Evolutionary conservation across 2,329 filamentous ascomycete species (phyloP), one percentile per base, ranked within the genome.

Genomic region (Fusarium sp.): DNA sequence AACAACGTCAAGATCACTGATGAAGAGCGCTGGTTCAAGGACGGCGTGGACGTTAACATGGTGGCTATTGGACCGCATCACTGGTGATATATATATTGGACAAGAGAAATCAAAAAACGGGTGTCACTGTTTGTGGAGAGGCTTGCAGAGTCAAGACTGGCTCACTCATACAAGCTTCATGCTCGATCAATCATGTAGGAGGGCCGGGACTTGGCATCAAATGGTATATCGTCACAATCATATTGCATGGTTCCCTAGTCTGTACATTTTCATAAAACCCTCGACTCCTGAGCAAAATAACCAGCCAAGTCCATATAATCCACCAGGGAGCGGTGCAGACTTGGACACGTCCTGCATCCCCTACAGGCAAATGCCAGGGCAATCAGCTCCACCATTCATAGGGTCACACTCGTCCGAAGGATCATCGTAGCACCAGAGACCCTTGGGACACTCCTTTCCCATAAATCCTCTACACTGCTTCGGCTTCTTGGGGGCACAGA

Each of bases 1-100:
- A 91, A 91, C 62, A 87, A 92, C 72, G 80, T 91, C 33, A 82
- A 81, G 70, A 88, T 91, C 48, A 66, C 58, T 1, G 83, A 88
- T 23, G 78, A 73, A 32, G 85, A 88, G 72, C 80, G 89, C 38
- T 92, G 89, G 88, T 92, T 88, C 70, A 84, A 78, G 67, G 85
- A 89, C 3, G 88, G 83, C 0, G 84, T 91, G 2, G 86, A 92
- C 71, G 86, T 92, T 1, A 85, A 92, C 67, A 70, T 76, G 3
- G 88, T 91, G 1, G 75, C 84, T 0, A 91, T 92, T 65, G 60
- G 60, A 6, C 60, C 60, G 3, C 54, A 64, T 17, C 60, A 63
- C 36, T 63, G 60, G 60, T 63, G 10, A 8, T 13, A 25, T 25
- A 25, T 25, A 25, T 25, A 6, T 2, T 25, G 23, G 6, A 25